These are phyloP conservation scores for Ulmus americana DNA, from an alignment of 331 rosid species.

Conservation along the genomic window DNA sequence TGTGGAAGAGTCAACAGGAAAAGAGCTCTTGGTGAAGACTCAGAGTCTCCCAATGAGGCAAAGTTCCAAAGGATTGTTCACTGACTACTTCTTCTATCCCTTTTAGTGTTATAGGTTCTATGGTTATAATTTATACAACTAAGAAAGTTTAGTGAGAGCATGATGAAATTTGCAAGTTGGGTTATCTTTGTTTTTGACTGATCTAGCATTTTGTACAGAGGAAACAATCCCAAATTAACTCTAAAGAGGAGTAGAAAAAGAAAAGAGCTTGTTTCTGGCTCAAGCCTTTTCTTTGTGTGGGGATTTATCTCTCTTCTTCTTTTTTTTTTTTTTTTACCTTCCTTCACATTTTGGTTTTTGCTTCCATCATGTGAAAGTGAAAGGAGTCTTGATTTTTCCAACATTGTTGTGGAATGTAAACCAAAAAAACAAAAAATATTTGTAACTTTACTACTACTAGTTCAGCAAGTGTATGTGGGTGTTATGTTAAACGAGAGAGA, in stretches of 20 bases:
- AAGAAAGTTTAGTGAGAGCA: constrained; percentile 33
- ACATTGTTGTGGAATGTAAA: constrained; percentile 29
- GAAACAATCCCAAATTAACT: constrained; percentile 41
- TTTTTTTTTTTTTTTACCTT: background rate
- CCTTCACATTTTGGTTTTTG: constrained; percentile 45
- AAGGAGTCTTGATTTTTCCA: constrained; percentile 32
- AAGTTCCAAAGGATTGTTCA: constrained; percentile 69
- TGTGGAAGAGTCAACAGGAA: constrained; percentile 59
- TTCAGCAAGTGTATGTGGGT: constrained; percentile 27
- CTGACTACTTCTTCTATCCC: constrained; percentile 30
- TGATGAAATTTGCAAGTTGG: constrained; percentile 28
- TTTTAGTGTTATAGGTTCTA: constrained; percentile 22
- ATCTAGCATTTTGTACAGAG: constrained; percentile 68
- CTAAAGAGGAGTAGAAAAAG: constrained; percentile 25
- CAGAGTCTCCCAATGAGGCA: constrained; percentile 59
- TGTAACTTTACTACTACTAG: constrained; percentile 18
- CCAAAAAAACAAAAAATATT: constrained; percentile 28
- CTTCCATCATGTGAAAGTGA: constrained; percentile 36
- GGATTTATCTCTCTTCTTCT: constrained; percentile 29
- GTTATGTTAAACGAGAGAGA: constrained; percentile 2
- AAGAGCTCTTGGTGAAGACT: constrained; percentile 55
- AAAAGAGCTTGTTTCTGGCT: constrained; percentile 27
- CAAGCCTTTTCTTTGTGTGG: constrained; percentile 29
- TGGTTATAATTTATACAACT: constrained; percentile 37
- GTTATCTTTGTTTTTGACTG: constrained; percentile 32